Evolutionary conservation across 1,284 basidiomycete genomes (phyloP), one percentile per base, ranked within the genome.

Genomic region (Microbotryum violaceum): DNA sequence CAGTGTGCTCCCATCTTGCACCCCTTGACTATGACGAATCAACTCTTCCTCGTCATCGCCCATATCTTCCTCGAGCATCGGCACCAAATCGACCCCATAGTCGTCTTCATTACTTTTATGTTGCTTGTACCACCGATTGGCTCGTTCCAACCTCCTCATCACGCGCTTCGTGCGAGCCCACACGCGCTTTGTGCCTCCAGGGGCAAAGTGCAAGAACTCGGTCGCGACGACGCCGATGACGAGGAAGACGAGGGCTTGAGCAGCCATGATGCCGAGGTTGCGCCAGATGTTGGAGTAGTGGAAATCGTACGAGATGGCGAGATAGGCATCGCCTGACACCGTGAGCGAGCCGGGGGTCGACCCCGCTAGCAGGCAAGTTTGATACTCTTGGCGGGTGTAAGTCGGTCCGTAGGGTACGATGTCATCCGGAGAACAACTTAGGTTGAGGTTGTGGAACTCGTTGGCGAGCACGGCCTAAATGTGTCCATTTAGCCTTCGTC

Each of bases 361-460:
- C 27, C 79, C 79, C 7, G 74, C 70, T 23, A 78, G 69, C 7
- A 75, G 74, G 63, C 78, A 79, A 20, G 70, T 71, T 68, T 72
- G 52, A 64, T 58, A 69, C 4, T n/a, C 20, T 0, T 55, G 20
- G 58, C 69, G 51, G 33, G 55, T 55, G 65, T 73, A 74, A 14
- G 54, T 47, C 16, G 63, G 63, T 3, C 65, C 64, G n/a, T 56
- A 65, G 0, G 89, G 89, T 37, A 89, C 79, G 57, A 90, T 79
- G 68, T 82, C 84, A 42, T 74, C 77, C 16, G 85, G 83, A 70
- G 88, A 84, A 69, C 89, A 91, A 2, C 77, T 78, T 53, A 89
- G 74, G 79, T 83, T 60, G 42, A 57, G 64, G 12, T 53, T 45
- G 31, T 62, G 60, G 60, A 72, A 72, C 56, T 72, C 71, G 69